These are phyloP conservation scores for Pseudocercospora fuligena DNA, from an alignment of 2,329 filamentous ascomycete species.

Conservation along the genomic window DNA sequence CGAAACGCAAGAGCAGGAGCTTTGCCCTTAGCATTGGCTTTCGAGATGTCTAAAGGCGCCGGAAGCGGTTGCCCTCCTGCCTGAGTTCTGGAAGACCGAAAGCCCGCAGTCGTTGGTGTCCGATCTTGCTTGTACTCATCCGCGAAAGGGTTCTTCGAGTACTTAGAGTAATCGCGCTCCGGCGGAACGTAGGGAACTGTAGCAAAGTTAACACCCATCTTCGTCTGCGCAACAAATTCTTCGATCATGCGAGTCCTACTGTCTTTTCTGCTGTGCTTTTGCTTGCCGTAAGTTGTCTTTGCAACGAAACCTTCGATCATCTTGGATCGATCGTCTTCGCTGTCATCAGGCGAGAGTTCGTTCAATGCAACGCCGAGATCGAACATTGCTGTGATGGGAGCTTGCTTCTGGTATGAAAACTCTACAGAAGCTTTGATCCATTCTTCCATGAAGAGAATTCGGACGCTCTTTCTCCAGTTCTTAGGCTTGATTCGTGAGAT, in stretches of 20 bases:
- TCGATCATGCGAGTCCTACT: neutral
- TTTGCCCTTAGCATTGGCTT: neutral
- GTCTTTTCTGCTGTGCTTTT: neutral
- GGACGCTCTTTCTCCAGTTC: slow-evolving; percentile 34
- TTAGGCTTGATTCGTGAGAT: slow-evolving; percentile 30
- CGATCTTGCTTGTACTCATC: neutral
- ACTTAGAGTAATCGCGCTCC: neutral
- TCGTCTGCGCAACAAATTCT: neutral
- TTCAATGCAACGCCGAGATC: slow-evolving; percentile 17
- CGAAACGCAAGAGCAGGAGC: neutral
- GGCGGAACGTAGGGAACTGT: neutral
- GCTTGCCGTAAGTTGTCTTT: neutral
- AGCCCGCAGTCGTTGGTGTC: neutral
- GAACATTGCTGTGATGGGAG: slow-evolving; percentile 17
- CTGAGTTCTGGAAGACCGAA: neutral
- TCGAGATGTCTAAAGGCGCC: neutral
- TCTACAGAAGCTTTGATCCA: slow-evolving; percentile 23
- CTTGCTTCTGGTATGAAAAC: neutral
- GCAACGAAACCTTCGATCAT: neutral
- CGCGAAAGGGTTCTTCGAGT: slow-evolving; percentile 5
- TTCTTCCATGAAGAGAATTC: slow-evolving; percentile 31
- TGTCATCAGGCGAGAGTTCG: neutral
- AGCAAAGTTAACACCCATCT: neutral
- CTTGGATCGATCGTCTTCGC: neutral
- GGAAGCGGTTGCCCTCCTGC: neutral